Evolutionary conservation across 2,329 filamentous ascomycete species (phyloP), one percentile per base, ranked within the genome.

Genomic region (Albifimbria verrucaria): DNA sequence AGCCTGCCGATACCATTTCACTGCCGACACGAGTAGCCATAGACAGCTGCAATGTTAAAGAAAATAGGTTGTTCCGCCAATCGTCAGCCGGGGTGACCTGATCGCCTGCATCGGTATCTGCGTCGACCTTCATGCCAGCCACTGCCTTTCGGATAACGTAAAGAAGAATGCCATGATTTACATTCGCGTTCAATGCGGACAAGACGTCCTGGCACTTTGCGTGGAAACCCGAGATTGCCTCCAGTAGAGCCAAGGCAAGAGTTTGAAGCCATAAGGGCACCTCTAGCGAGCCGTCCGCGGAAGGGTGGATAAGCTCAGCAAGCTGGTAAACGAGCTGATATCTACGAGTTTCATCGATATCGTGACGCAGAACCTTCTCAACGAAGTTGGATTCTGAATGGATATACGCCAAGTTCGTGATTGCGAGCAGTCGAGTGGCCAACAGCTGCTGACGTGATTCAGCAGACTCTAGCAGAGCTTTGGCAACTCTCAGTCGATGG

Each of bases 131-230:
- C 74, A 99, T 87, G 57, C 92, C 89, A 18, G 88, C 87, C 53
- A 97, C 89, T 10, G 92, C 90, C 70, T 96, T 97, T 52, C 93
- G 85, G 48, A 96, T 88, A 59, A 97, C 83, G 65, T 97, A 97
- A 60, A 97, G 88, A 44, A 99, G 79, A 25, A 97, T 88, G 15
- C 94, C 95, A 63, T 99, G 95, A 63, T 96, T 97, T 36, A 97
- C 93, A 61, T 93, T 96, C 51, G 95, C 90, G 64, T 92, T 96
- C 42, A 99, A 77, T n/a, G 94, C 92, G 42, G 90, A 86, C 57
- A 92, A 86, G 22, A 99, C 88, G 67, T 99, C 94, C 28, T 85
- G 77, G 25, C 87, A 83, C 65, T 91, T 92, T 52, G 80, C 76
- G 62, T 89, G 87, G 66, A 90, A 90, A 65, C 85, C 88, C 7